Evolutionary conservation across 2,329 filamentous ascomycete species (phyloP), one percentile per base, ranked within the genome.

Genomic region (Elsinoe perseae): DNA sequence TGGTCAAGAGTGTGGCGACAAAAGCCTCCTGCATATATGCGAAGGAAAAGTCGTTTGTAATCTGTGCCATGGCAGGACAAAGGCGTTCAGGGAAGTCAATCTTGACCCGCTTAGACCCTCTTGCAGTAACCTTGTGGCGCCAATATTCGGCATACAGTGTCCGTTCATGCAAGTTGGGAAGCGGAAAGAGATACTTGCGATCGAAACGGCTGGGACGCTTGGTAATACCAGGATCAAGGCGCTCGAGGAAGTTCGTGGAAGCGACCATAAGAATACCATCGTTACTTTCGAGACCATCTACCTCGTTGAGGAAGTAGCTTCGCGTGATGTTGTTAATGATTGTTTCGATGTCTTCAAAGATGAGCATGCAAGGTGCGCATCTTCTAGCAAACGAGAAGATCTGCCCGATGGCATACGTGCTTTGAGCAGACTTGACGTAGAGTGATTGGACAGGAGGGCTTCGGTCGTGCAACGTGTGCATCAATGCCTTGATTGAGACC

Each of bases 281-380:
- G 61, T 88, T 88, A 60, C 75, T 78, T 62, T 81, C 80, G 9
- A 88, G 77, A 0, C 85, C 85, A 60, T 88, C 85, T 2, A 87
- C 80, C 67, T 87, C 83, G 65, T 87, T 88, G 48, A 87, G 74
- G 69, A 88, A 88, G 72, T 86, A 87, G 54, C 78, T 82, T 25
- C 84, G 75, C 12, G 84, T 80, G 1, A 65, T 61, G 55, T 83
- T 79, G 9, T 75, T 76, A 43, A 88, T 78, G 30, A 87, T 77
- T 7, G 79, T 82, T 65, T 88, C 85, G 4, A 88, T 75, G 60
- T 88, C 85, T 66, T 88, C 85, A 57, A 88, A 85, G 38, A 88
- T 80, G 2, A 88, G 77, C 59, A 86, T 80, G 70, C 84, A 87
- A 0, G 85, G 85, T 0, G 85, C 81, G 59, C 79, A 77, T 60